Base-by-base conservation (phyloP, 2,329 filamentous ascomycete species). In the Pseudogymnoascus sp. region DNA sequence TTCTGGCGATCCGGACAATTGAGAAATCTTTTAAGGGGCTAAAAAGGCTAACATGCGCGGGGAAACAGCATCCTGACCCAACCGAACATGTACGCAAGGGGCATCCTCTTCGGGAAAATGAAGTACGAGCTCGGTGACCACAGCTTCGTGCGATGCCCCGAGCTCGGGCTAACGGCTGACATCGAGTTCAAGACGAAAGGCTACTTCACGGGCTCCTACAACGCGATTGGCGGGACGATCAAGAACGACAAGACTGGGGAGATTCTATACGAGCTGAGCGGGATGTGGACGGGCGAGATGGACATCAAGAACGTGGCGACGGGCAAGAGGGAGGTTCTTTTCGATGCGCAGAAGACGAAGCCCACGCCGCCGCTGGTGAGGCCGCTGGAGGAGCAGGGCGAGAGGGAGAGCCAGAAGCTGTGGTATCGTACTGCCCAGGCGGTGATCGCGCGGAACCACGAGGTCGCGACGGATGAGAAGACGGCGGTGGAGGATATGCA, bases 141-240 rank as follows among this genome's bases (percentile, higher is more conserved):
- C 76, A 96, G 92, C 71, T 90, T 91, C 67, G 89, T 99, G 18
- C 83, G 86, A 65, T 97, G 94, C 72, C 90, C 92, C 0, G 92
- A 97, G 72, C 82, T 90, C 15, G 86, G 91, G 61, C 79, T 99
- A 15, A 82, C 85, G 23, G 92, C 91, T 62, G 92, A 99, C 71
- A 85, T 99, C 63, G 94, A 99, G 66, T 99, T 99, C 81, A 97
- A 97, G 77, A 95, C 90, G 58, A 97, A 97, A 74, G 94, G 94
- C 4, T 99, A 95, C 82, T 92, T 99, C 65, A 87, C 90, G 58
- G 94, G 94, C 6, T 94, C 89, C 1, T 99, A 99, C 74, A 96
- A 99, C 70, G 90, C 91, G 35, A 96, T 99, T 68, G 91, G 90
- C 7, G 94, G 94, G 7, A 85, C 80, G 38, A 95, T 99, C 75